Evolutionary conservation across 2,329 filamentous ascomycete genomes (phyloP), one percentile per base, ranked within the genome.

Genomic region (Fusarium sp.): DNA sequence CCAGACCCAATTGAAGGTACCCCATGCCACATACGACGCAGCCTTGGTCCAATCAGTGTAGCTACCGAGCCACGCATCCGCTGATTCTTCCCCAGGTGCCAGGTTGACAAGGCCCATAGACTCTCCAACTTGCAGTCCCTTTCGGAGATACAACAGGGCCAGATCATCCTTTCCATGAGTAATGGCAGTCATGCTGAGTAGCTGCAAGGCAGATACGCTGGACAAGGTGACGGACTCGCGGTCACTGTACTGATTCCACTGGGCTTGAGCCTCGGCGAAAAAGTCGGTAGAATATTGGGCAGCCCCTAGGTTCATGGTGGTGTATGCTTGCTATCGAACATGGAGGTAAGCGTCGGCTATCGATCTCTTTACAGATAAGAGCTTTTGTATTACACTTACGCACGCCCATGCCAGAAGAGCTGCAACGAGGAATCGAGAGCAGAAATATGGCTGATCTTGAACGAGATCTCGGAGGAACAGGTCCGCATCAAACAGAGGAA

Each of bases 21-120:
- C 43, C 52, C 52, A 55, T 8, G 52, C 43, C 4, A 27, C 23
- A 41, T 55, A 55, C 3, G 52, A 55, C 7, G 52, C 52, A 14
- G 52, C 52, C 5, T 11, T 50, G 13, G 20, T 46, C 52, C 52
- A 55, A 10, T 55, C 52, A 5, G 43, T 29, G 27, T 50, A 50
- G 0, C 43, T 45, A 4, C 20, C 20, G 5, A 13, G 27, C 52
- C 43, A 55, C n/a, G n/a, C n/a, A 11, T 27, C 18, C 6, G 43
- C 25, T 6, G 40, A 20, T 9, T n/a, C n/a, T n/a, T n/a, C n/a
- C n/a, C n/a, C n/a, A n/a, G n/a, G n/a, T n/a, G n/a, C n/a, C n/a
- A n/a, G n/a, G n/a, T 49, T 40, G 20, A 55, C 13, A 23, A 55
- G 18, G 10, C 43, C 52, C 52, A 55, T 50, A 11, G 14, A n/a